Base-by-base conservation (phyloP, 495 filamentous ascomycete genomes). In the Penicillium herquei region DNA sequence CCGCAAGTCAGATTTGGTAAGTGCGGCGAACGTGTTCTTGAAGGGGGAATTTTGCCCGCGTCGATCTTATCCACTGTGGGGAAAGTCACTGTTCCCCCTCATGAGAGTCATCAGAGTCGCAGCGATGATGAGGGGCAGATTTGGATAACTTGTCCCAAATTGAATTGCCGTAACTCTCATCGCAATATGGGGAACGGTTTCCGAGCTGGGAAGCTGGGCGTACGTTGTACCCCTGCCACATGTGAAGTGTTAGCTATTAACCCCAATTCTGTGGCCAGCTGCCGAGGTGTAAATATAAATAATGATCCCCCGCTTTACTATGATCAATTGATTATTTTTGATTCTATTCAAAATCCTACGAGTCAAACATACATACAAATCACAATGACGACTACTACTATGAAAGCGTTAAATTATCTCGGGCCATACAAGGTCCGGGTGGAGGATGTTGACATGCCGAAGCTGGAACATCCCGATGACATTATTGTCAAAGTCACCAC, bases 401-500 rank as follows among this genome's bases (percentile, higher is more conserved):
- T 82, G 80, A 79, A 81, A 57, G 80, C 79, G n/a, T 63, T 82
- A n/a, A 76, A 78, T 57, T 83, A 82, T 48, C 64, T 79, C 21
- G 79, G 77, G 12, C 77, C 78, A 11, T 80, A 76, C 69, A 70
- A 77, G 64, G 78, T 82, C 45, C 67, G 64, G 9, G 73, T 83
- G 49, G 68, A 75, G 49, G 75, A 83, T 47, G 76, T 80, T 4
- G 70, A 77, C 30, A 62, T 63, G 43, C 81, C 81, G 0, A 77
- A 74, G 54, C 57, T 84, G 39, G 66, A 80, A 54, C 81, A 81
- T 63, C 75, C 79, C 2, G 76, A 81, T 62, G 79, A 81, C 60
- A 68, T 71, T 41, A 74, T 86, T 56, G 72, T 86, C 53, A 81
- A 80, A 56, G 77, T 84, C 31, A 84, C 80, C 14, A 84, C 78